Conservation (phyloP, 495 filamentous ascomycete species). For the Penicillium odoratum region DNA sequence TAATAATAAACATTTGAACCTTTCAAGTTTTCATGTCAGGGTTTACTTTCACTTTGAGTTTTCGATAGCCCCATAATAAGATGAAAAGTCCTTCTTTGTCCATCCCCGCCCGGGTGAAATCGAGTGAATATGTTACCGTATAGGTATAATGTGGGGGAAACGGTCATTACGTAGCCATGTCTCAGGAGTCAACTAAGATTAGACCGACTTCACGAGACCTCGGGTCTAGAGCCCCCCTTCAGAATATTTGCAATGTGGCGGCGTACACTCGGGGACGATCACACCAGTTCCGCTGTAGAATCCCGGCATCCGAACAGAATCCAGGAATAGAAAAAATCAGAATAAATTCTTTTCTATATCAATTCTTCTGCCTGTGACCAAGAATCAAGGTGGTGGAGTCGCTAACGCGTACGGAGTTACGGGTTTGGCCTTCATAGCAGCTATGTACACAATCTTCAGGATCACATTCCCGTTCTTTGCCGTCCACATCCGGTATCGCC, state of each 20-base stretch:
- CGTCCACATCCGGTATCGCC: slow-evolving; percentile 26
- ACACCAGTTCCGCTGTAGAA: slow-evolving; percentile 5
- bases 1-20: not conserved
- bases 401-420: slow-evolving; percentile 13
- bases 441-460: slow-evolving; percentile 1
- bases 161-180: slow-evolving; percentile 15
- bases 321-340: not conserved
- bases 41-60: not conserved
- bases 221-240: slow-evolving; percentile 11
- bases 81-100: not conserved
- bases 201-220: not conserved
- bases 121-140: not conserved
- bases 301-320: slow-evolving; percentile 4
- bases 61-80: not conserved
- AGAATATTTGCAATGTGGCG: slow-evolving; percentile 1
- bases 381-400: slow-evolving; percentile 17
- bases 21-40: not conserved
- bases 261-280: slow-evolving; percentile 9
- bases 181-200: slow-evolving; percentile 13
- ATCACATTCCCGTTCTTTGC: slow-evolving; percentile 21
- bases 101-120: not conserved
- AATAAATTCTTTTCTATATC: not conserved
- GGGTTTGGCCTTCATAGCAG: not conserved
- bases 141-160: slow-evolving; percentile 7
- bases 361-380: slow-evolving; percentile 17